Percentiles rank a stretch among this genome's conserved stretches.
phyloP scores from a whole-genome alignment of 192 early-diverging fungal species.

The Backusella mclennaniae region DNA sequence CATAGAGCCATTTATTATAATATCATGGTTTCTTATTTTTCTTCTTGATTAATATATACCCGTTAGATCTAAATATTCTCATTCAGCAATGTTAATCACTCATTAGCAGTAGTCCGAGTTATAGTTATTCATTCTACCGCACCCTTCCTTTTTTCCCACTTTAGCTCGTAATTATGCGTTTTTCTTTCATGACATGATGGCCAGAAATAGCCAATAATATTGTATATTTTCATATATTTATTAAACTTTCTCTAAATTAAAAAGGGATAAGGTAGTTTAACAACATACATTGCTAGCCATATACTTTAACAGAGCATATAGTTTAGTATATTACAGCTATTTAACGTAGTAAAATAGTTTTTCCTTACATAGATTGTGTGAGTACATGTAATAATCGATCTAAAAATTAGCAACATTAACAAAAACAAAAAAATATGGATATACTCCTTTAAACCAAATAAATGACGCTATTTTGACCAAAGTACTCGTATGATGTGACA shows the following conservation, averaged over 20 bases:
- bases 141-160: not conserved
- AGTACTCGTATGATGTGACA: not conserved
- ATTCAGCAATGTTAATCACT: not conserved
- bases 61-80: not conserved
- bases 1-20: not conserved
- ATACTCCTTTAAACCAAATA: not conserved
- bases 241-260: not conserved
- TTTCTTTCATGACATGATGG: not conserved
- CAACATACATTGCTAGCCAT: not conserved
- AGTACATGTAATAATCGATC: not conserved
- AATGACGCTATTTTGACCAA: not conserved
- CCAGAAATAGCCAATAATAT: not conserved
- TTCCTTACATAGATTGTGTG: not conserved
- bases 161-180: not conserved
- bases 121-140: not conserved
- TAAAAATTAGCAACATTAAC: not conserved
- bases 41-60: not conserved
- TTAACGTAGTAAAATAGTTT: not conserved
- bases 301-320: not conserved
- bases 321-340: not conserved
- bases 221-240: not conserved
- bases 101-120: not conserved
- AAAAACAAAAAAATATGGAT: not conserved
- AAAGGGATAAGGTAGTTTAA: not conserved
- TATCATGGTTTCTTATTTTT: not conserved